These are phyloP conservation scores for Diaporthe aspalathi DNA, from an alignment of 2,329 filamentous ascomycete genomes.

Conservation along the genomic window DNA sequence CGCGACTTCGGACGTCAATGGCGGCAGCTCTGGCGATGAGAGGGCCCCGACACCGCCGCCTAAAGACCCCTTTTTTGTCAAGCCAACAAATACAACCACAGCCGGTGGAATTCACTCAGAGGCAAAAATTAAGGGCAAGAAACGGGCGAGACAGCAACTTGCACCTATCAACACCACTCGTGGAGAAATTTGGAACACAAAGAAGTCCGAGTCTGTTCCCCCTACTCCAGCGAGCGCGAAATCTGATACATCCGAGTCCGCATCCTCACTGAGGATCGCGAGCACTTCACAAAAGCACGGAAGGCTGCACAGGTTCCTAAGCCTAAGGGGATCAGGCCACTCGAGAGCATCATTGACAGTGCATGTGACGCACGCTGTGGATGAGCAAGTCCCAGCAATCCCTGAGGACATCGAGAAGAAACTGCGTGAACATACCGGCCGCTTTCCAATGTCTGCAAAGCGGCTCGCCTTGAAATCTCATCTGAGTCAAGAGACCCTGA, in stretches of 20 bases:
- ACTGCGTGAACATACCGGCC: conserved; percentile 49
- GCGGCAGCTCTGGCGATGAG: conserved; percentile 38
- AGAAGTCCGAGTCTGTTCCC: conserved; percentile 43
- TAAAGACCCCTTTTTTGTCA: conserved; percentile 46
- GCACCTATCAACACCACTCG: conserved; percentile 41
- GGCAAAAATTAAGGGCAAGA: conserved; percentile 35
- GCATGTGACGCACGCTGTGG: conserved; percentile 49
- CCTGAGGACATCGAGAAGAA: conserved; percentile 51
- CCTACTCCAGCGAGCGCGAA: conserved; percentile 45
- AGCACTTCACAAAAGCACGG: conserved; percentile 51
- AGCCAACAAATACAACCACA: conserved; percentile 5
- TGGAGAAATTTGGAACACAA: conserved; percentile 37
- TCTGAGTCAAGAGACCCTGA: conserved; percentile 60
- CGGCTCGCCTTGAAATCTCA: conserved; percentile 52
- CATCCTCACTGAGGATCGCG: conserved; percentile 50
- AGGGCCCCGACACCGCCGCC: conserved; percentile 48
- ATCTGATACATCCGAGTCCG: conserved; percentile 47
- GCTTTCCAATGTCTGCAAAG: conserved; percentile 51
- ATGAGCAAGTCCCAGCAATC: conserved; percentile 51
- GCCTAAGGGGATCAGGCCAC: conserved; percentile 47
- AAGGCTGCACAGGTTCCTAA: conserved; percentile 56
- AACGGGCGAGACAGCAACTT: conserved; percentile 41
- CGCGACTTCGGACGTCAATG: conserved; percentile 33
- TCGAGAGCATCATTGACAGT: conserved; percentile 47
- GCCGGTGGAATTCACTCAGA: conserved; percentile 34